Evolutionary conservation across 495 filamentous ascomycete species (phyloP), one percentile per base, ranked within the genome.

Genomic region (Penicillium soppii): DNA sequence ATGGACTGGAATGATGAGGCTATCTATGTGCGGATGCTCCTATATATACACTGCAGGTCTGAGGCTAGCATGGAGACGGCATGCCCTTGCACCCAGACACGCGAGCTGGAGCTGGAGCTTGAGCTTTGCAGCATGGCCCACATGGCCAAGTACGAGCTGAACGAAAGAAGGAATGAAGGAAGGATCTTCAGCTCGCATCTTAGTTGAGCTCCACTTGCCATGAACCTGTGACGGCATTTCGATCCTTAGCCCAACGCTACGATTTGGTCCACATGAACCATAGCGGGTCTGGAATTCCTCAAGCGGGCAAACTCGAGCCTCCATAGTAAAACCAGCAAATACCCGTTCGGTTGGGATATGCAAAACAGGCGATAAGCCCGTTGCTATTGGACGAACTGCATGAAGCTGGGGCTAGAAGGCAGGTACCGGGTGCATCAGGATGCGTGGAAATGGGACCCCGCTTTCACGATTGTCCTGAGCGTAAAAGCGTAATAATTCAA

Each of bases 81-180:
- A 63, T 66, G 52, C 57, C 40, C 52, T 52, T 47, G 50, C 30
- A 20, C 10, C 25, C 47, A 22, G 17, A 50, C 53, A 66, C 54
- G 62, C 59, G 62, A 65, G 61, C 40, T 59, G 40, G 49, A 52
- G 58, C 43, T 42, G 57, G 62, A 65, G 61, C 40, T 59, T 49
- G 47, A 51, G 58, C 41, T 39, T 59, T 52, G 29, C 49, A 56
- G 49, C 51, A 39, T 48, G 57, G 56, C 50, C 62, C 62, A 66
- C 59, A 66, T 66, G 61, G 61, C 44, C 39, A 20, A 43, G 35
- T 43, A 43, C 27, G 17, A 56, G 38, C 45, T 53, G 46, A 59
- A 30, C 42, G 21, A 48, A 48, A 40, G 50, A 42, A 50, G 49
- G 50, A 61, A 61, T 60, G 54, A 54, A 46, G 53, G 43, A 60